Evolutionary conservation across 2,329 filamentous ascomycete species (phyloP).

Genomic region (Fusarium duplospermum): DNA sequence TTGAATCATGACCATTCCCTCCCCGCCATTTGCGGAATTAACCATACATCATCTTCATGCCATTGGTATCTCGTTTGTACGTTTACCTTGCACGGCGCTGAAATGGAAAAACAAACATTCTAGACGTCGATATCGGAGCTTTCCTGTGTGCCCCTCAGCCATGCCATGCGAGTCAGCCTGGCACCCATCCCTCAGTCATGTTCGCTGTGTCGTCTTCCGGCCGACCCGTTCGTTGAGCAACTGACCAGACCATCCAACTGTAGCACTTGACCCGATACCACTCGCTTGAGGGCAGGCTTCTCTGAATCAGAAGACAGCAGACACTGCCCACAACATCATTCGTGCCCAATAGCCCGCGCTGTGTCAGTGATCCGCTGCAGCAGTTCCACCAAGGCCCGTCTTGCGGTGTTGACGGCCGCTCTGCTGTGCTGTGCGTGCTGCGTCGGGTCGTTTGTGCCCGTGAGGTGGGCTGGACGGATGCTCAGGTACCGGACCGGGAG

Average conservation of each 20-base stretch:
- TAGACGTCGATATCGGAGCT: constrained; percentile 4
- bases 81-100: constrained; percentile 2
- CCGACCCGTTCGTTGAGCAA: constrained; percentile 32
- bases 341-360: background rate
- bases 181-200: constrained; percentile 2
- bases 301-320: background rate
- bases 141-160: constrained; percentile 18
- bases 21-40: constrained; percentile 26
- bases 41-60: constrained; percentile 34
- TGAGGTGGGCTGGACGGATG: background rate
- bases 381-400: constrained; percentile 23
- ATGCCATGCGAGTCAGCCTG: constrained; percentile 26
- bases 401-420: constrained; percentile 24
- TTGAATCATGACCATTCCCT: constrained; percentile 23
- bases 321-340: constrained; percentile 1
- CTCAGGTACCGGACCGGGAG: background rate
- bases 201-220: background rate
- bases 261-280: constrained; percentile 16
- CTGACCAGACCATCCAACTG: constrained; percentile 22
- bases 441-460: background rate
- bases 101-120: constrained; percentile 27
- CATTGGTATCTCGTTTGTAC: constrained; percentile 27
- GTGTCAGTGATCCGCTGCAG: constrained; percentile 8
- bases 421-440: background rate
- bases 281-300: constrained; percentile 11